Evolutionary conservation across 2,329 filamentous ascomycete species (phyloP).

Genomic region (Rhynchosporium secalis): DNA sequence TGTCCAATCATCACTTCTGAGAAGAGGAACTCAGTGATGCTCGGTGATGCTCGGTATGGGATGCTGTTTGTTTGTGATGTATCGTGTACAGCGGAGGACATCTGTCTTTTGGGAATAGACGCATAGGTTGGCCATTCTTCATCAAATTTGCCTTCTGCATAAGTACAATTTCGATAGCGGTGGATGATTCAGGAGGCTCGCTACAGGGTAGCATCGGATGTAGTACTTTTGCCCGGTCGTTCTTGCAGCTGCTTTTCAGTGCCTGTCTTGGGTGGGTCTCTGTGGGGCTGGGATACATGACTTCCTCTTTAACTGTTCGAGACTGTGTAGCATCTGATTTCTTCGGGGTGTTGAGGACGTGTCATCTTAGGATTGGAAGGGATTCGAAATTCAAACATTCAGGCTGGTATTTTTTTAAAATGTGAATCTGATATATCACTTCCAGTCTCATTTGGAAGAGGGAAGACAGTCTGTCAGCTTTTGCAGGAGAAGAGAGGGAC

Average conservation of each 20-base stretch:
- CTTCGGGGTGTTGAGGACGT: constrained; percentile 16
- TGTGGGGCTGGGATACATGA: background rate
- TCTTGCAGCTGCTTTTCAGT: constrained; percentile 1
- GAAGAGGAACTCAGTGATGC: background rate
- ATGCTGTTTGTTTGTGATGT: background rate
- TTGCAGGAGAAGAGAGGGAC: background rate
- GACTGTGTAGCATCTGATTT: constrained; percentile 20
- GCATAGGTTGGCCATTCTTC: constrained; percentile 9
- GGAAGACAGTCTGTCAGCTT: background rate
- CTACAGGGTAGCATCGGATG: constrained; percentile 5
- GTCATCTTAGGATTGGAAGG: constrained; percentile 22
- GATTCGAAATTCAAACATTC: constrained; percentile 9
- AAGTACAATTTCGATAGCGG: background rate
- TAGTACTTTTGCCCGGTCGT: background rate
- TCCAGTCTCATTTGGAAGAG: background rate
- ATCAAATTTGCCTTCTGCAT: background rate
- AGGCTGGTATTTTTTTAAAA: constrained; percentile 12
- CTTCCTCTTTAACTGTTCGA: constrained; percentile 8
- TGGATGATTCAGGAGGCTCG: background rate
- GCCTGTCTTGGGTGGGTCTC: background rate
- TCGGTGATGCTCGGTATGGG: background rate
- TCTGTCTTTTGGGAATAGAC: constrained; percentile 1
- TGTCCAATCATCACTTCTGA: constrained; percentile 21
- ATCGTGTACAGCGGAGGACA: constrained; percentile 17
- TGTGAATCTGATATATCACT: constrained; percentile 18